These are phyloP conservation scores for Lecanicillium sp. DNA, from an alignment of 2,329 filamentous ascomycete species.

Conservation along the genomic window DNA sequence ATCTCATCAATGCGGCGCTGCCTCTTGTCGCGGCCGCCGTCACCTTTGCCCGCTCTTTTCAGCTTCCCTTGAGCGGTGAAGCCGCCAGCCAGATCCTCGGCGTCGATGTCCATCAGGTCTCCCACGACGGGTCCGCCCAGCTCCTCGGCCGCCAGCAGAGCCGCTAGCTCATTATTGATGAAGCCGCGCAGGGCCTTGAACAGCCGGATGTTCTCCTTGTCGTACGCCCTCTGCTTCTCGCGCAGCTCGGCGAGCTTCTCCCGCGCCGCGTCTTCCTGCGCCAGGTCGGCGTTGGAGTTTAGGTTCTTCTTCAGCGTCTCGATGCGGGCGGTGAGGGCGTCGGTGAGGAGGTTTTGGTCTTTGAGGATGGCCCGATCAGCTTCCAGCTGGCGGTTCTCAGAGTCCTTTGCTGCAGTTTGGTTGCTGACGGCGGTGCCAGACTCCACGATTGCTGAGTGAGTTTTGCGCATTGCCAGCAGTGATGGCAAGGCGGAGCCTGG, in stretches of 20 bases:
- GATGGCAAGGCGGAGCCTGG: constrained; percentile 62
- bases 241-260: constrained; percentile 56
- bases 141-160: constrained; percentile 76
- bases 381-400: constrained; percentile 39
- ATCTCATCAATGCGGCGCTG: constrained; percentile 59
- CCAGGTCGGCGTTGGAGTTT: constrained; percentile 48
- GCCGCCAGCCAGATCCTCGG: constrained; percentile 50
- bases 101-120: constrained; percentile 57
- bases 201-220: constrained; percentile 51
- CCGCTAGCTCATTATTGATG: constrained; percentile 60
- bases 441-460: constrained; percentile 56
- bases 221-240: constrained; percentile 51
- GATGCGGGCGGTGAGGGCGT: constrained; percentile 50
- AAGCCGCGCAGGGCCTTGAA: constrained; percentile 61
- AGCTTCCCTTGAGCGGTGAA: constrained; percentile 53
- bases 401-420: constrained; percentile 33
- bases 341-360: constrained; percentile 49
- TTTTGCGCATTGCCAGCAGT: constrained; percentile 62
- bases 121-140: constrained; percentile 77
- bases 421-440: constrained; percentile 51
- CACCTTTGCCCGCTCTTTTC: constrained; percentile 30
- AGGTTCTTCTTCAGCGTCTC: constrained; percentile 49
- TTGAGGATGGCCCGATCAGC: constrained; percentile 40
- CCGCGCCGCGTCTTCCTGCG: constrained; percentile 51
- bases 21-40: constrained; percentile 38